Conservation (phyloP, 2,329 filamentous ascomycete genomes). For the Colletotrichum gigasporum region DNA sequence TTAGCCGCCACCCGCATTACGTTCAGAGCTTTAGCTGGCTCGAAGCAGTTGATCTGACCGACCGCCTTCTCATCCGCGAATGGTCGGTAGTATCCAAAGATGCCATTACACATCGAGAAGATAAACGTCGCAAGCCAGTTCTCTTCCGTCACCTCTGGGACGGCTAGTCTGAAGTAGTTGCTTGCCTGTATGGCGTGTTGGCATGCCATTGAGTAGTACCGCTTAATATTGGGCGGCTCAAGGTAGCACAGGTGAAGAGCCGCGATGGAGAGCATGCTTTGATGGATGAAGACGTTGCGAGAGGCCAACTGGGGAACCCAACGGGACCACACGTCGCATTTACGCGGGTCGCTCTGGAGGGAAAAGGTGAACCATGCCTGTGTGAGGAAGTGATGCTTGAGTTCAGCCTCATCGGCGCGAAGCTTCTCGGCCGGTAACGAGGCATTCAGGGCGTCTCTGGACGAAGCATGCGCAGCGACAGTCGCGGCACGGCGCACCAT, state of each 20-base stretch:
- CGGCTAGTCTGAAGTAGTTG: conserved; percentile 30
- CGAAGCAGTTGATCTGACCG: conserved; percentile 16
- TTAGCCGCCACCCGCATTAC: conserved; percentile 29
- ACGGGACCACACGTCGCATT: conserved; percentile 32
- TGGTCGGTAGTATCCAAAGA: conserved; percentile 31
- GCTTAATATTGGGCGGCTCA: conserved; percentile 25
- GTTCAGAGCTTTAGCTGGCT: conserved; percentile 17
- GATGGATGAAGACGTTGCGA: conserved; percentile 28
- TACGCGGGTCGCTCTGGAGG: conserved; percentile 20
- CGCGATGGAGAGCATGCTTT: conserved; percentile 32
- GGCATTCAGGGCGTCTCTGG: conserved; percentile 22
- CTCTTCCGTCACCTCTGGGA: conserved; percentile 28
- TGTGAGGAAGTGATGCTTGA: conserved; percentile 32
- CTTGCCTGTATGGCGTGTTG: conserved; percentile 31
- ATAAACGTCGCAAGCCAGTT: conserved; percentile 31
- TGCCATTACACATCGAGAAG: conserved; percentile 32
- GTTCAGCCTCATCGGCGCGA: conserved; percentile 30
- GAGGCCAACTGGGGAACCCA: conserved; percentile 31
- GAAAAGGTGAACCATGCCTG: conserved; percentile 33
- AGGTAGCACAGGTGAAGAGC: conserved; percentile 32
- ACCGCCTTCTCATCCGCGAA: conserved; percentile 30
- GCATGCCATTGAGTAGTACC: conserved; percentile 32
- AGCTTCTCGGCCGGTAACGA: conserved; percentile 30
- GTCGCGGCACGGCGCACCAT: conserved; percentile 30
- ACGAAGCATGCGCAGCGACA: conserved; percentile 27